These are phyloP conservation scores for Cladosporium sp. DNA, from an alignment of 2,329 filamentous ascomycete species.

Conservation along the genomic window DNA sequence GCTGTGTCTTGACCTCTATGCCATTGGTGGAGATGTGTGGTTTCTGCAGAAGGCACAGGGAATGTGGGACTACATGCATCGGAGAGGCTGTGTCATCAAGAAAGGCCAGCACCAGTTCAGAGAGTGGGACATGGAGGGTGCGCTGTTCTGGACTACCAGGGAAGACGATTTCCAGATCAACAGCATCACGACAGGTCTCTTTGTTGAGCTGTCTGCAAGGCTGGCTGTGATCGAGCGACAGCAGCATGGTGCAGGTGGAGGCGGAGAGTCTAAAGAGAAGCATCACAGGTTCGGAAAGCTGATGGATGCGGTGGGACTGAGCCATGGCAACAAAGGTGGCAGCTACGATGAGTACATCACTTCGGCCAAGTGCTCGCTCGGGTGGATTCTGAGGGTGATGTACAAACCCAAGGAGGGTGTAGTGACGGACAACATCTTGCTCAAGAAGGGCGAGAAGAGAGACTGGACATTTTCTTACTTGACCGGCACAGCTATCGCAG, in stretches of 20 bases:
- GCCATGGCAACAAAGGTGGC: neutral
- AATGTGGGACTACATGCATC: constrained; percentile 21
- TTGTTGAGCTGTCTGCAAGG: constrained; percentile 23
- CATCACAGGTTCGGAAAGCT: constrained; percentile 14
- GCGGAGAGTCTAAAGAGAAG: neutral
- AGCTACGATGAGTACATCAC: constrained; percentile 17
- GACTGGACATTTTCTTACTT: constrained; percentile 29
- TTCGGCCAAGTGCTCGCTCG: constrained; percentile 21
- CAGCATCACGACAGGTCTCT: constrained; percentile 22
- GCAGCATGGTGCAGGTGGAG: neutral
- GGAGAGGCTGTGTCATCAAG: constrained; percentile 16
- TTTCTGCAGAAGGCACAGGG: constrained; percentile 21
- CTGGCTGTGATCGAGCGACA: constrained; percentile 18
- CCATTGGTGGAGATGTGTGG: constrained; percentile 19
- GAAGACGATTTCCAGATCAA: constrained; percentile 20
- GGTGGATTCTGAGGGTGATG: constrained; percentile 26
- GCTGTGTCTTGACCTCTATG: constrained; percentile 22
- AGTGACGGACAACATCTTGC: constrained; percentile 25
- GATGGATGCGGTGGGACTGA: neutral
- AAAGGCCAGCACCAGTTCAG: constrained; percentile 17
- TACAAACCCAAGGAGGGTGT: constrained; percentile 23
- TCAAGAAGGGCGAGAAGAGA: constrained; percentile 19
- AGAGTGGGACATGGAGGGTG: constrained; percentile 25
- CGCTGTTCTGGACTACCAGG: constrained; percentile 20
- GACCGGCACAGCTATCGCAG: constrained; percentile 25